Percentiles rank a stretch among this genome's conserved stretches.
These are phyloP conservation scores for Taiozyma onychis DNA, from an alignment of 1,139 yeast genomes.

Conservation along the genomic window DNA sequence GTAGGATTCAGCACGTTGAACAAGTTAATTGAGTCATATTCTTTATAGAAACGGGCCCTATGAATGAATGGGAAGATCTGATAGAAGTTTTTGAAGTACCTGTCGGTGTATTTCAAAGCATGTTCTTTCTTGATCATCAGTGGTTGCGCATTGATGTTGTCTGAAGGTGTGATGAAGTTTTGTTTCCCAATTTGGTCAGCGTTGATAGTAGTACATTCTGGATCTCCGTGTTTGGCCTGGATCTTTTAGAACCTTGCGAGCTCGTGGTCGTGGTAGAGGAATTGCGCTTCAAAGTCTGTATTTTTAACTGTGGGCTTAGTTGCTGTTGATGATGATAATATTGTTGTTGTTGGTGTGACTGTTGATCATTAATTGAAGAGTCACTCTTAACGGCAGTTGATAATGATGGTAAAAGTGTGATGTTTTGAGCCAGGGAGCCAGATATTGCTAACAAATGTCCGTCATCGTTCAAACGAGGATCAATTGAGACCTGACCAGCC, in stretches of 20 bases:
- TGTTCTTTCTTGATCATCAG: conserved; percentile 12
- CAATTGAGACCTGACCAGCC: background rate
- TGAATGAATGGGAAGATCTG: conserved; percentile 16
- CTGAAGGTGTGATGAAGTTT: conserved; percentile 5
- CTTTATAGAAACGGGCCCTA: conserved; percentile 8
- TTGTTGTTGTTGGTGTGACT: background rate
- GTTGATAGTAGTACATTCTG: conserved; percentile 19
- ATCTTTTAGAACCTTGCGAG: background rate
- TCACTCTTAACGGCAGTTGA: background rate
- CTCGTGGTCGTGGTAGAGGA: background rate
- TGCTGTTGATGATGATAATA: no score
- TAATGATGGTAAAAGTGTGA: background rate
- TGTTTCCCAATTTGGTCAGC: conserved; percentile 17
- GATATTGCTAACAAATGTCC: background rate
- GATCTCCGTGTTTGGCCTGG: conserved; percentile 10
- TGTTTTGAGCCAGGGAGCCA: background rate
- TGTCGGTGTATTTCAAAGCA: conserved; percentile 12
- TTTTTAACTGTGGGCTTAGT: background rate
- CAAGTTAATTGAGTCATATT: conserved; percentile 10
- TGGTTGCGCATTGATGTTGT: conserved; percentile 3
- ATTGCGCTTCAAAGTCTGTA: background rate
- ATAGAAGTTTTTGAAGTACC: conserved; percentile 13
- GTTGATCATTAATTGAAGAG: background rate
- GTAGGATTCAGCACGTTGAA: conserved; percentile 14
- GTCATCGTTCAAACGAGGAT: background rate